Conservation (phyloP, 2,329 filamentous ascomycete species). For the Paraphoma sp. region DNA sequence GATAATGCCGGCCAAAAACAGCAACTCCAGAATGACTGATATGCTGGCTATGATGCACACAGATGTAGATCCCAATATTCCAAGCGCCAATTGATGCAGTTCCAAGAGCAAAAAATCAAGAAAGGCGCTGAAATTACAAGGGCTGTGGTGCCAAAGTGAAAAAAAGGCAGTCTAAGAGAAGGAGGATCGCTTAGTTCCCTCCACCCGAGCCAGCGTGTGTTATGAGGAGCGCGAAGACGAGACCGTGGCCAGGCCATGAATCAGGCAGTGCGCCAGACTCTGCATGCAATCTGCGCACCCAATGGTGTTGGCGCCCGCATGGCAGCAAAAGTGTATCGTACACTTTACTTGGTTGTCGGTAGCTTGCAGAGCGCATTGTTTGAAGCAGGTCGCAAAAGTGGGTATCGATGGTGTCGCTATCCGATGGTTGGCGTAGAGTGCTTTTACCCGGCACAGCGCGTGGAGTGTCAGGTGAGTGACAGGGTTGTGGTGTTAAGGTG, state of each 20-base stretch:
- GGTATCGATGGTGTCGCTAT: constrained; percentile 17
- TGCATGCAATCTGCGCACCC: constrained; percentile 20
- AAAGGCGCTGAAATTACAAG: constrained; percentile 46
- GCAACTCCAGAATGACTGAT: constrained; percentile 26
- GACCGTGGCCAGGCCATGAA: constrained; percentile 31
- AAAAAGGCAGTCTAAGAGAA: constrained; percentile 36
- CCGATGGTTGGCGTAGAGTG: constrained; percentile 23
- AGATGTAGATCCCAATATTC: constrained; percentile 19
- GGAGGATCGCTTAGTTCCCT: constrained; percentile 31
- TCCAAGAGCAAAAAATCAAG: constrained; percentile 27
- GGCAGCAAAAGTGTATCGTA: constrained; percentile 15
- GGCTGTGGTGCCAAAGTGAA: constrained; percentile 25
- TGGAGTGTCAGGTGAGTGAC: constrained; percentile 30
- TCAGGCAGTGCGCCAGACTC: constrained; percentile 18
- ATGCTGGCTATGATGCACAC: constrained; percentile 20
- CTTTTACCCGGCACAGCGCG: constrained; percentile 25
- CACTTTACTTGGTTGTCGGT: constrained; percentile 11
- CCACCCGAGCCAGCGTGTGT: constrained; percentile 48
- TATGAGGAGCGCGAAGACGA: constrained; percentile 27
- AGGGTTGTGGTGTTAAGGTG: constrained; percentile 28
- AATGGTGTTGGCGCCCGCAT: constrained; percentile 18
- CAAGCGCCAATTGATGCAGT: constrained; percentile 44
- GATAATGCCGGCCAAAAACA: constrained; percentile 24
- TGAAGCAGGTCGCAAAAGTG: constrained; percentile 16
- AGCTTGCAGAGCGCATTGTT: constrained; percentile 25